Conservation (phyloP, 2,329 filamentous ascomycete species). For the Fusarium xyrophilum region DNA sequence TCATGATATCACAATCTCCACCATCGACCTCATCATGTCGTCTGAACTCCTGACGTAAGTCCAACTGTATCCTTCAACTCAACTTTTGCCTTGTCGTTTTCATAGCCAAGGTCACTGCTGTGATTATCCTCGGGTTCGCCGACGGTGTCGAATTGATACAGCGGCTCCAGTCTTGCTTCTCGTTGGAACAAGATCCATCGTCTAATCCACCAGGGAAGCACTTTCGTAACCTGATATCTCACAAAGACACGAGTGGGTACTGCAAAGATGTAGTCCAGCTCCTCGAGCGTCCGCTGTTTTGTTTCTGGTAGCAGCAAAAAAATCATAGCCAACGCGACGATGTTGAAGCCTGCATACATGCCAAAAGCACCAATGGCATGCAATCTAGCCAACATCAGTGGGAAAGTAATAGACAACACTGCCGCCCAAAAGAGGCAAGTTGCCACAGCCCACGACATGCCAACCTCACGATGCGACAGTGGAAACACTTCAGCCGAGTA, state of each 20-base stretch:
- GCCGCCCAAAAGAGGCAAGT: constrained; percentile 68
- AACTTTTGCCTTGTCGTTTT: constrained; percentile 50
- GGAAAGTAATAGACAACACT: constrained; percentile 69
- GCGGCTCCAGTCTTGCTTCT: constrained; percentile 49
- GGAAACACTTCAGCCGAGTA: constrained; percentile 76
- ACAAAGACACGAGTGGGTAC: constrained; percentile 65
- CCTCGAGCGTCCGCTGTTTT: constrained; percentile 61
- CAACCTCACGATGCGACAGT: constrained; percentile 72
- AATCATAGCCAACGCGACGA: constrained; percentile 62
- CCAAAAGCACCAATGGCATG: constrained; percentile 59
- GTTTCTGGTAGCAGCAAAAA: constrained; percentile 66
- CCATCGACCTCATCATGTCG: constrained; percentile 7
- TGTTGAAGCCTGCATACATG: constrained; percentile 63
- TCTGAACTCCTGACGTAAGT: constrained; percentile 37
- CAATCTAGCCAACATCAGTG: constrained; percentile 58
- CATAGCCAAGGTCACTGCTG: constrained; percentile 43
- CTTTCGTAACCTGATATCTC: constrained; percentile 62
- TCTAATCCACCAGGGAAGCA: constrained; percentile 67
- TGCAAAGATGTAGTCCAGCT: constrained; percentile 67
- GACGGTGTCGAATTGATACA: constrained; percentile 51
- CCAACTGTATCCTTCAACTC: constrained; percentile 50
- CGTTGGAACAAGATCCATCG: constrained; percentile 62
- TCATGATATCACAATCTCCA: constrained; percentile 9
- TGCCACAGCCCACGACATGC: constrained; percentile 73
- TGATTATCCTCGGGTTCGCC: constrained; percentile 44